A percentile compares a stretch with the other conserved stretches of the same genome.
phyloP scores from a whole-genome alignment of 768 basidiomycete species.

The Auriscalpium microsporum region DNA sequence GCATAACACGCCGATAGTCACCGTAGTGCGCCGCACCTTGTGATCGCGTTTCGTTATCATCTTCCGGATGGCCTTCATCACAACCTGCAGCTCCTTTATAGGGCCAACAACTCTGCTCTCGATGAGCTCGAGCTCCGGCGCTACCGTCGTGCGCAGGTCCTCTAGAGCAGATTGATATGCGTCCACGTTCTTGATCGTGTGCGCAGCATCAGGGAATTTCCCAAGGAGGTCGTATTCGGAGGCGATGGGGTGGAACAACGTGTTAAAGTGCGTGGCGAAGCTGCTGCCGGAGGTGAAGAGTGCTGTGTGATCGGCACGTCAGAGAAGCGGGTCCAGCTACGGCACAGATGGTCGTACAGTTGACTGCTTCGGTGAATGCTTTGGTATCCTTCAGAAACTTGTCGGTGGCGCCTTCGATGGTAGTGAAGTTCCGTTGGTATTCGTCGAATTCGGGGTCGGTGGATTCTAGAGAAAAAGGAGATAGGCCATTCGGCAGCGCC shows the following conservation, averaged over 20 bases:
- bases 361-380: conserved; percentile 77
- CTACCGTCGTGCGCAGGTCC: conserved; percentile 68
- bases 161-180: conserved; percentile 68
- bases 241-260: conserved; percentile 54
- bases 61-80: conserved; percentile 88
- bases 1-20: too few relatives aligned
- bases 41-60: conserved; percentile 95
- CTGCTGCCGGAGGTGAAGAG: conserved; percentile 60
- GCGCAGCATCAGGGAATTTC: conserved; percentile 69
- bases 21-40: conserved; percentile 46
- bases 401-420: conserved; percentile 74
- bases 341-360: conserved; percentile 30
- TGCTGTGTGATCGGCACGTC: conserved; percentile 28
- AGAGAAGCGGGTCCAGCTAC: neutral
- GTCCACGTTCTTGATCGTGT: conserved; percentile 72
- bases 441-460: conserved; percentile 88
- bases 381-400: conserved; percentile 91
- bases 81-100: conserved; percentile 77
- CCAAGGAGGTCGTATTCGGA: conserved; percentile 74
- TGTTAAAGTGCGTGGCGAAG: conserved; percentile 55
- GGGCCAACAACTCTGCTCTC: conserved; percentile 79
- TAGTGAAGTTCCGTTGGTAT: conserved; percentile 65
- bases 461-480: conserved; percentile 42
- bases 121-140: conserved; percentile 92
- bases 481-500: neutral